Percentiles rank a stretch among this genome's conserved stretches.
These are phyloP conservation scores for Cyathus striatus DNA, from an alignment of 768 basidiomycete species.

Conservation along the genomic window DNA sequence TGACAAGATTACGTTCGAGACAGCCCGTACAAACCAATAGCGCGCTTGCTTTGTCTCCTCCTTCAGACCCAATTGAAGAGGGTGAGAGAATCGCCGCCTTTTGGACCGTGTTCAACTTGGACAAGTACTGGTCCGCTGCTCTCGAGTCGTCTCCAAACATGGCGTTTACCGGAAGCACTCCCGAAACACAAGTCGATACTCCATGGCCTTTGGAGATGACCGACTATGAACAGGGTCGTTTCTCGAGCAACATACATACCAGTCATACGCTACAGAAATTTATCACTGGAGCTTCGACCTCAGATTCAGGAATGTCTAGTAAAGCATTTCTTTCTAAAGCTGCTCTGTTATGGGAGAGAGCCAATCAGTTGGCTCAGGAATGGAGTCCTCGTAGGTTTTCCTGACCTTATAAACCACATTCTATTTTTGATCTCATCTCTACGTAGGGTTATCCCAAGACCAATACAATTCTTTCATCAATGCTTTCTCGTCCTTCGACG, in stretches of 20 bases:
- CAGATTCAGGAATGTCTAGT: conserved; percentile 14
- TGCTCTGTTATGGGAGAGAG: conserved; percentile 29
- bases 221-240: conserved; percentile 23
- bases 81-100: conserved; percentile 30
- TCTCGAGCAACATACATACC: conserved; percentile 14
- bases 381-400: conserved; percentile 20
- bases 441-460: conserved; percentile 4
- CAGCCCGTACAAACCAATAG: conserved; percentile 23
- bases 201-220: conserved; percentile 34
- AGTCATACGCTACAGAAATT: conserved; percentile 15
- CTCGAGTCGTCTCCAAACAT: conserved; percentile 28
- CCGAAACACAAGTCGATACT: conserved; percentile 21
- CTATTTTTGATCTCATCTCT: background rate
- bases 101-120: conserved; percentile 29
- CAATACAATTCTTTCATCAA: background rate
- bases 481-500: conserved; percentile 15
- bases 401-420: background rate
- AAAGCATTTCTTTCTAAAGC: conserved; percentile 17
- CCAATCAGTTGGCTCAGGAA: conserved; percentile 17
- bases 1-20: conserved; percentile 27
- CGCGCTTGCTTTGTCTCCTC: conserved; percentile 18
- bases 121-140: conserved; percentile 38
- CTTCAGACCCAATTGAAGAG: conserved; percentile 24
- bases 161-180: conserved; percentile 4
- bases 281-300: conserved; percentile 11